Evolutionary conservation across 768 basidiomycete genomes (phyloP).

Genomic region (Lactarius akahatsu): DNA sequence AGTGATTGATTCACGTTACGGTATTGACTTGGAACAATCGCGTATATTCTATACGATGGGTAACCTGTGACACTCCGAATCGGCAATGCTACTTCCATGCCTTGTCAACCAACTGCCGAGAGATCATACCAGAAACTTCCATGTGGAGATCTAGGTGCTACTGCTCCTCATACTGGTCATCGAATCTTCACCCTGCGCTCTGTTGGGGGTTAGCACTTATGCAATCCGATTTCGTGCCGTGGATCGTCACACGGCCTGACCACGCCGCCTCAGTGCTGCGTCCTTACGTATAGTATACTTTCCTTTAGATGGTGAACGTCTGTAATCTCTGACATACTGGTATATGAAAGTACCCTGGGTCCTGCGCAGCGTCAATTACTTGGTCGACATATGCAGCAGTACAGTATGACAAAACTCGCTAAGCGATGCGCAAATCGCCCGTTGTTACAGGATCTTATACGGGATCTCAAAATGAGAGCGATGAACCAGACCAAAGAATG

Average conservation of each 20-base stretch:
- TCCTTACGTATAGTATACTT: not conserved
- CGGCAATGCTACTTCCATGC: slow-evolving; percentile 31
- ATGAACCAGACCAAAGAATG: slow-evolving; percentile 81
- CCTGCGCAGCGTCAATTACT: slow-evolving; percentile 57
- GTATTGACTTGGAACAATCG: slow-evolving; percentile 28
- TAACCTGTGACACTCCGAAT: not conserved
- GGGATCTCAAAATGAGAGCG: slow-evolving; percentile 52
- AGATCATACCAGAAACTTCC: slow-evolving; percentile 80
- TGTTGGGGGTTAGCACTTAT: slow-evolving; percentile 80
- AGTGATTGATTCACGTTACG: slow-evolving; percentile 12
- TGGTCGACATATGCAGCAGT: slow-evolving; percentile 52
- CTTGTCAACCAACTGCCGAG: slow-evolving; percentile 35
- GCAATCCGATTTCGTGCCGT: slow-evolving; percentile 49
- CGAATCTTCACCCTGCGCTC: slow-evolving; percentile 65
- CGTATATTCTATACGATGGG: too few relatives aligned
- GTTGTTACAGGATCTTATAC: slow-evolving; percentile 42
- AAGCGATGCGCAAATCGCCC: slow-evolving; percentile 57
- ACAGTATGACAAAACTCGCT: slow-evolving; percentile 60
- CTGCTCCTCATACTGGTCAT: slow-evolving; percentile 60
- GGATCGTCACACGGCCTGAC: not conserved
- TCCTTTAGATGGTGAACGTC: not conserved
- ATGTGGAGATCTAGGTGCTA: slow-evolving; percentile 64
- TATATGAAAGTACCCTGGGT: not conserved
- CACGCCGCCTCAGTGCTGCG: not conserved
- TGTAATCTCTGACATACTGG: not conserved